Conservation (phyloP, 2,329 filamentous ascomycete species). For the Colletotrichum tanaceti region DNA sequence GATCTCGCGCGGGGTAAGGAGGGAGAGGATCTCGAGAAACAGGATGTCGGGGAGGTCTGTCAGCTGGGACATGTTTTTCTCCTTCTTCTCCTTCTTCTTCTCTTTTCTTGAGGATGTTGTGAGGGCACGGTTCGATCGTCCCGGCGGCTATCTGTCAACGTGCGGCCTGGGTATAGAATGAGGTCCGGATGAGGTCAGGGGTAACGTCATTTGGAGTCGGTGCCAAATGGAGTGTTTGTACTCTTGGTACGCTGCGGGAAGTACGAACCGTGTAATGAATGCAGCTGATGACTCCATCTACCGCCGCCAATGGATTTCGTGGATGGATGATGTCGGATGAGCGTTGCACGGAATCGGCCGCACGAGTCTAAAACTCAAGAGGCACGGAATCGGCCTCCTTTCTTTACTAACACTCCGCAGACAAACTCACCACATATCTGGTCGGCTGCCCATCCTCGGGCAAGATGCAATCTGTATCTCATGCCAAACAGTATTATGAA, state of each 20-base stretch:
- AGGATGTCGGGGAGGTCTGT: slow-evolving; percentile 66
- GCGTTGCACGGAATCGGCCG: too few species aligned
- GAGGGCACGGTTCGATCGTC: not conserved
- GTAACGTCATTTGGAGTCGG: not conserved
- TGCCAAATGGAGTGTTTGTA: not conserved
- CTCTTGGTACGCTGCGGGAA: too few species aligned
- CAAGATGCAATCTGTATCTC: not conserved
- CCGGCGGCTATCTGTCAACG: not conserved
- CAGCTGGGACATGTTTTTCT: slow-evolving; percentile 48
- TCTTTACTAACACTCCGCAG: too few species aligned
- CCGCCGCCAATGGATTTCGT: too few species aligned
- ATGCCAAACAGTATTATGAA: not conserved
- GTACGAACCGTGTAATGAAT: not conserved
- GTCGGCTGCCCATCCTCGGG: too few species aligned
- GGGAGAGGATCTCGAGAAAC: slow-evolving; percentile 64
- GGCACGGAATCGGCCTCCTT: too few species aligned
- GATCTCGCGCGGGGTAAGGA: slow-evolving; percentile 62
- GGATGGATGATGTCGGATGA: too few species aligned
- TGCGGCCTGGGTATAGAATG: not conserved
- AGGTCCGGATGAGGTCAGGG: not conserved
- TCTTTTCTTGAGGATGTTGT: not conserved
- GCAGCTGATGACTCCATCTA: too few species aligned
- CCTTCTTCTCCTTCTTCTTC: too few species aligned
- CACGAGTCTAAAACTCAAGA: too few species aligned
- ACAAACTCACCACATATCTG: too few species aligned